Base-by-base conservation (phyloP, 257 asterid genomes). In the Nicotiana sylvestris region DNA sequence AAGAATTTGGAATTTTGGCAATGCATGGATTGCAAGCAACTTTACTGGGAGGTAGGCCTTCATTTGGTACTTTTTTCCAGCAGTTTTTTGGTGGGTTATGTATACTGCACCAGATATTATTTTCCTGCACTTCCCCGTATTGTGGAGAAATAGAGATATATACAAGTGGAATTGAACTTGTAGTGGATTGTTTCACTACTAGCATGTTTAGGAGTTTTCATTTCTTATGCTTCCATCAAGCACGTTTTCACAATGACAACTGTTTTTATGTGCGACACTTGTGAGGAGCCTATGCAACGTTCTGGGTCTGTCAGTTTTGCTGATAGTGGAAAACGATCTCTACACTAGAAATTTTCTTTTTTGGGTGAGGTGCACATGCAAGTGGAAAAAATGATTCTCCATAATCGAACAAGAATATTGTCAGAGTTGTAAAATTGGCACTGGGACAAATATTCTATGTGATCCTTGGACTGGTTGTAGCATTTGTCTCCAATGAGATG, bases 1-100 rank as follows among this genome's bases (percentile, higher is more conserved):
- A 92, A 87, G 86, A 93, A 94, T 82, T 72, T 94, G 51, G 94
- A 93, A 89, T 94, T 96, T 81, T 96, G 99, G 98, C 96, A 93
- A 88, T 94, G 98, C 89, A 93, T 81, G 91, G 97, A 94, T 85
- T 96, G 98, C 90, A 89, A 90, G 88, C 98, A 93, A 83, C 94
- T 96, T 76, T 96, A 94, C 88, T 96, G 98, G 99, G 99, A 93
- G 98, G 97, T 94, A 92, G 15, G 16, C 82, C 83, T 62, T 62
- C 72, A 79, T 16, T 74, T 74, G 43, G 43, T 74, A 51, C 18
- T 74, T 51, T 74, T 0, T 35, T 51, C 64, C 80, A 49, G 7
- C 17, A 79, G 11, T 39, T 11, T 79, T 79, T 1, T 60, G 69
- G 61, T 61, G 16, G 6, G 9, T 13, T 39, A 1, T 37, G 39